Percentiles rank a stretch among this genome's conserved stretches.
These are phyloP conservation scores for Solanum hybrid DNA, from an alignment of 305 asterid genomes.

Conservation along the genomic window DNA sequence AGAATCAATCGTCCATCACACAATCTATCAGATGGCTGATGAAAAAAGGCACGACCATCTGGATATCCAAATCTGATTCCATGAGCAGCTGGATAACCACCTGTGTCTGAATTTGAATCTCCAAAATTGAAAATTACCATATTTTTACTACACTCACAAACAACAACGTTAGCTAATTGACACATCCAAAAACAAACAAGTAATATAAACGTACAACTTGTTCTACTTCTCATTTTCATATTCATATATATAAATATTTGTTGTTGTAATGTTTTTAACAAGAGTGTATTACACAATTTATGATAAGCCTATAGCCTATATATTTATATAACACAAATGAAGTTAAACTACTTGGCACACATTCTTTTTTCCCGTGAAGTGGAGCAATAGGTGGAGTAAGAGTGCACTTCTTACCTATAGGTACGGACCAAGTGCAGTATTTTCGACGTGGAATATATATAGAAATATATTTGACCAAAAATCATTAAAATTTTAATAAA, in stretches of 20 bases:
- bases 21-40: slow-evolving; percentile 31
- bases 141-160: slow-evolving; percentile 21
- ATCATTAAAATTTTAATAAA: background rate
- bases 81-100: slow-evolving; percentile 32
- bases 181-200: slow-evolving; percentile 5
- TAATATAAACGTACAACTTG: background rate
- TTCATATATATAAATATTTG: background rate
- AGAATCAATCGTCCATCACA: slow-evolving; percentile 43
- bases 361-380: background rate
- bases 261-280: background rate
- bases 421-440: background rate
- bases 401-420: background rate
- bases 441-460: background rate
- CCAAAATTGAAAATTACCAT: slow-evolving; percentile 49
- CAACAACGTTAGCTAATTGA: slow-evolving; percentile 8
- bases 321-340: background rate
- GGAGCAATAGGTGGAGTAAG: background rate
- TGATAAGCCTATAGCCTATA: background rate
- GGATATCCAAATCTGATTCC: slow-evolving; percentile 32
- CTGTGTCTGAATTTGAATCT: slow-evolving; percentile 53
- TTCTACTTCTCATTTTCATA: background rate
- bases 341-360: background rate
- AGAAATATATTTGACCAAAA: background rate
- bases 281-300: background rate
- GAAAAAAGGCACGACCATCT: slow-evolving; percentile 39